phyloP scores from a whole-genome alignment of 2,329 filamentous ascomycete species.

The Pseudocercospora musae region DNA sequence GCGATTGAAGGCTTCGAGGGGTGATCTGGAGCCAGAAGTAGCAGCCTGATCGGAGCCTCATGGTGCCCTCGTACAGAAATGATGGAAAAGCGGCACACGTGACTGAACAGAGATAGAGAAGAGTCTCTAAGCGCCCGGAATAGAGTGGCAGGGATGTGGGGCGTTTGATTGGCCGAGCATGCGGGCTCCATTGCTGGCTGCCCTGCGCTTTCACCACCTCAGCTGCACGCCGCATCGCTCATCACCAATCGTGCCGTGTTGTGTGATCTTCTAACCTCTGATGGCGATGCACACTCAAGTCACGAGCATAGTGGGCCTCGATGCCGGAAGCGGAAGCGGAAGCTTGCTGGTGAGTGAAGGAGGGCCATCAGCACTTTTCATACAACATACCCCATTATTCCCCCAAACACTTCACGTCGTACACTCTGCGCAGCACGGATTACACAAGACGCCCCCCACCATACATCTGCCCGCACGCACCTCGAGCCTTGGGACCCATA shows the following conservation, averaged over 20 bases:
- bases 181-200: not conserved
- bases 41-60: not conserved
- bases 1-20: not conserved
- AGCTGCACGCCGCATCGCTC: constrained; percentile 4
- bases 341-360: constrained; percentile 6
- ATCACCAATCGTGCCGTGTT: constrained; percentile 11
- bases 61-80: no score
- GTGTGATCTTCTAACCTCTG: constrained; percentile 15
- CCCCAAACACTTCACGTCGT: not conserved
- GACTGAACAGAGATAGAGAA: not conserved
- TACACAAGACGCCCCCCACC: not conserved
- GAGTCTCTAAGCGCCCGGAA: not conserved
- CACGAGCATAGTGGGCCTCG: constrained; percentile 2
- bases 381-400: not conserved
- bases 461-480: not conserved
- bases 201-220: not conserved
- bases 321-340: constrained; percentile 12
- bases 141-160: not conserved
- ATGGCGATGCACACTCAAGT: not conserved
- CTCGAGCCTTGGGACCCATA: not conserved
- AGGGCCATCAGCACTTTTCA: not conserved
- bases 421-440: not conserved
- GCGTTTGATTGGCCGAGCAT: not conserved
- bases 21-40: not conserved
- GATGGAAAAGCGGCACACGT: no score